Base-by-base conservation (phyloP, 2,329 filamentous ascomycete species). In the Purpureocillium takamizusanense region DNA sequence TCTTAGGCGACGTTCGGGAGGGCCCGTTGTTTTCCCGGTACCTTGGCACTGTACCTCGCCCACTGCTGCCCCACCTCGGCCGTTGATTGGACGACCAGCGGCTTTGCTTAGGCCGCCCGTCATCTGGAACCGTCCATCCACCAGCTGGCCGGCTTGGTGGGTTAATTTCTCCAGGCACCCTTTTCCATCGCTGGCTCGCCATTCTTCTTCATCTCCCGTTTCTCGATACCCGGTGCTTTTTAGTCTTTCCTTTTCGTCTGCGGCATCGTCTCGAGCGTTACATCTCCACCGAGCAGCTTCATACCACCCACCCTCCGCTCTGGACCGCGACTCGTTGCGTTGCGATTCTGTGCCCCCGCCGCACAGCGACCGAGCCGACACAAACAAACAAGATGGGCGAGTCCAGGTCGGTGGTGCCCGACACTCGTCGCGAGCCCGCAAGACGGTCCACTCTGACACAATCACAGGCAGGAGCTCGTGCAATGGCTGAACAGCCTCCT, bases 401-500 rank as follows among this genome's bases (percentile, higher is more conserved):
- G 60, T 69, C 65, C 50, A 63, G 65, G 65, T 68, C 49, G 43
- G 63, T n/a, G n/a, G n/a, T 60, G 39, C 13, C 10, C 15, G 21
- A 5, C 21, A 10, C 21, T 25, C 10, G 9, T 17, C 39, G 8
- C 34, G 16, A 17, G 21, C 11, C 23, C 17, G 23, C 34, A 3
- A 25, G 27, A 15, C 16, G 13, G 27, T 29, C 11, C 21, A 17
- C 35, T 25, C 14, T 34, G 36, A 33, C 34, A 28, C 31, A 14
- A 7, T 16, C 47, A 42, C 55, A 97, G 92, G 73, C 92, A 98
- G 69, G 92, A 98, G 71, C 79, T 98, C 53, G 74, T 98, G 53
- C 77, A 81, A 68, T 98, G 92, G 92, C 73, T 97, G 51, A 98
- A 98, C 74, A 90, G 86, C 74, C 84, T 98, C 46, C 81, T 98